Evolutionary conservation across 441 rosid genomes (phyloP).

Genomic region (Eutrema salsugineum): DNA sequence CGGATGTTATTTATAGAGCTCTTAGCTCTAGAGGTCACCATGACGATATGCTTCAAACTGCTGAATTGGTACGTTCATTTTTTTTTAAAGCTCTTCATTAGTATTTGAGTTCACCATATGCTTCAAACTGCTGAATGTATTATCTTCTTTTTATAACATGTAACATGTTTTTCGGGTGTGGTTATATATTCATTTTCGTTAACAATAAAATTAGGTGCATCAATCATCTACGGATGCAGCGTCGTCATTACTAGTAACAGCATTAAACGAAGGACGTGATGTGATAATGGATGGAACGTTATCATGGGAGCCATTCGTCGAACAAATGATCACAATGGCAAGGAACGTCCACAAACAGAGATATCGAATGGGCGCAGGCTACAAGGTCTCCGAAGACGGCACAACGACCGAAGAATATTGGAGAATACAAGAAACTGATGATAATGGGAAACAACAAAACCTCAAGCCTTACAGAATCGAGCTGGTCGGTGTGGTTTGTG

Average conservation of each 20-base stretch:
- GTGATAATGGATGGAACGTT: slow-evolving; percentile 92
- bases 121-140: slow-evolving; percentile 54
- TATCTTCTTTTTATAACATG: background rate
- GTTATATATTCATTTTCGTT: background rate
- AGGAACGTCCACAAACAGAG: slow-evolving; percentile 65
- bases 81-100: background rate
- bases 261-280: slow-evolving; percentile 91
- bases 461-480: slow-evolving; percentile 79
- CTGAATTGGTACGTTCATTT: slow-evolving; percentile 57
- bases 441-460: slow-evolving; percentile 20
- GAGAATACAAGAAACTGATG: slow-evolving; percentile 41
- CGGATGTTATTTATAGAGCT: slow-evolving; percentile 79
- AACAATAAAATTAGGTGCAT: slow-evolving; percentile 57
- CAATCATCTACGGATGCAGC: slow-evolving; percentile 88
- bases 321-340: slow-evolving; percentile 75
- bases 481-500: slow-evolving; percentile 84
- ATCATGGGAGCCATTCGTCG: slow-evolving; percentile 92
- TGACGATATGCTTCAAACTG: slow-evolving; percentile 78
- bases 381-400: slow-evolving; percentile 62
- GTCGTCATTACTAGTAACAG: slow-evolving; percentile 80
- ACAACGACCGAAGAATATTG: slow-evolving; percentile 64
- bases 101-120: no score
- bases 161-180: background rate
- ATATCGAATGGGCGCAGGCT: slow-evolving; percentile 80
- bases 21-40: slow-evolving; percentile 72